Percentiles rank a stretch among this genome's conserved stretches.
phyloP scores from a whole-genome alignment of 352 stramenopile species.

The Blastocystis hominis region DNA sequence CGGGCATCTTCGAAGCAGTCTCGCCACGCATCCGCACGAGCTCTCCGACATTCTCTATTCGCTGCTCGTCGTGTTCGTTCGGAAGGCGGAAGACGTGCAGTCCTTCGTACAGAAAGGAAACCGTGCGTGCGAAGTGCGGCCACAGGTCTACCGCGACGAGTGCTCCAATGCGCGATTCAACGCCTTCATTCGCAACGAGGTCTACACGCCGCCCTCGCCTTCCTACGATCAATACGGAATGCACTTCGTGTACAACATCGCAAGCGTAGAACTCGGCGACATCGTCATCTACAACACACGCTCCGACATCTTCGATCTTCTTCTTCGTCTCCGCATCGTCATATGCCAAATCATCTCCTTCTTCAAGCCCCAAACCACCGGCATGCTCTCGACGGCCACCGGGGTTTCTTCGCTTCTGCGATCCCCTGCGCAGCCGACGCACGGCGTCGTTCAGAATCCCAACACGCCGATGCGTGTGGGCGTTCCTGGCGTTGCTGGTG shows the following conservation, averaged over 20 bases:
- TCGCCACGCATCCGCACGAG: background rate
- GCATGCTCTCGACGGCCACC: background rate
- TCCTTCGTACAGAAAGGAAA: background rate
- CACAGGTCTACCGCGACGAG: background rate
- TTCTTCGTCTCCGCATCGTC: background rate
- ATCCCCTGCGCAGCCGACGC: background rate
- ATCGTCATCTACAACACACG: constrained; percentile 3
- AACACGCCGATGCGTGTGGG: too few relatives aligned
- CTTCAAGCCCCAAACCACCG: background rate
- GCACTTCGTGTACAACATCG: background rate
- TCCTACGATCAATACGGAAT: constrained; percentile 29
- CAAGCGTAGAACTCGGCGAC: background rate
- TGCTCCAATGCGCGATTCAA: constrained; percentile 8
- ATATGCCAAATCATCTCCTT: background rate
- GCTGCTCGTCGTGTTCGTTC: background rate
- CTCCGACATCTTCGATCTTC: background rate
- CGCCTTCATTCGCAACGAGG: constrained; percentile 23
- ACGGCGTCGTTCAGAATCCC: background rate
- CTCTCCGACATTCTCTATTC: background rate
- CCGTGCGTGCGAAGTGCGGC: constrained; percentile 6
- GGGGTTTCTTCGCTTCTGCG: background rate
- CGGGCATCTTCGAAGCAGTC: background rate
- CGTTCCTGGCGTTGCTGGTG: too few relatives aligned
- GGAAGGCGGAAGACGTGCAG: constrained; percentile 30
- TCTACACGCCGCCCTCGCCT: background rate